Evolutionary conservation across 257 asterid genomes (phyloP).

Genomic region (Mentha longifolia): DNA sequence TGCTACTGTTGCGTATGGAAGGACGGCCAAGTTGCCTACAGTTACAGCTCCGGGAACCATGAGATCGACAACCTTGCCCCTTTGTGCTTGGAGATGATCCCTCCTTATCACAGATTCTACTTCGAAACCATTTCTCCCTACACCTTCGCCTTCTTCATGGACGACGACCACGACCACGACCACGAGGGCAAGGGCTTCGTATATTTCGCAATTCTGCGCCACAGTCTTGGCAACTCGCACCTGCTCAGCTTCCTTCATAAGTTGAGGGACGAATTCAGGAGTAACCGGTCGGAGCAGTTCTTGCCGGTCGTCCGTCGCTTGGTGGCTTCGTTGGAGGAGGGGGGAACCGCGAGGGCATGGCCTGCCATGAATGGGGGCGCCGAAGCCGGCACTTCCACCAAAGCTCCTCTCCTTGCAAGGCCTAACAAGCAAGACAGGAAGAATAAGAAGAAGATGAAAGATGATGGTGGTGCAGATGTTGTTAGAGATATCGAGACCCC

Average conservation of each 20-base stretch:
- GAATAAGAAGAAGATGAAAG: constrained; percentile 39
- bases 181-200: constrained; percentile 31
- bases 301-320: constrained; percentile 48
- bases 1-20: constrained; percentile 70
- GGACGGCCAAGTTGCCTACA: constrained; percentile 53
- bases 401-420: constrained; percentile 70
- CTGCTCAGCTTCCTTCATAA: constrained; percentile 52
- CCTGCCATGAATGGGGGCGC: constrained; percentile 41
- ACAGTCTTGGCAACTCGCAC: constrained; percentile 44
- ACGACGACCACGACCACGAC: constrained; percentile 28
- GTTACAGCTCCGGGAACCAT: constrained; percentile 49
- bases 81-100: constrained; percentile 67
- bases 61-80: constrained; percentile 64
- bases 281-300: constrained; percentile 42
- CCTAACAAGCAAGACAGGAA: constrained; percentile 58
- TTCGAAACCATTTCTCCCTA: constrained; percentile 51
- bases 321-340: constrained; percentile 47
- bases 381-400: constrained; percentile 50
- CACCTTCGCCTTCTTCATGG: constrained; percentile 67
- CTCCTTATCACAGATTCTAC: constrained; percentile 77
- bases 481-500: constrained; percentile 56
- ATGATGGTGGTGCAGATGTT: constrained; percentile 46
- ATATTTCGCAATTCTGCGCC: constrained; percentile 63
- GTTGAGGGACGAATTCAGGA: constrained; percentile 62
- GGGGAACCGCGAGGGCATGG: constrained; percentile 34